Evolutionary conservation across 345 rosid genomes (phyloP), one percentile per base, ranked within the genome.

Genomic region (Eucalyptus curtisii): DNA sequence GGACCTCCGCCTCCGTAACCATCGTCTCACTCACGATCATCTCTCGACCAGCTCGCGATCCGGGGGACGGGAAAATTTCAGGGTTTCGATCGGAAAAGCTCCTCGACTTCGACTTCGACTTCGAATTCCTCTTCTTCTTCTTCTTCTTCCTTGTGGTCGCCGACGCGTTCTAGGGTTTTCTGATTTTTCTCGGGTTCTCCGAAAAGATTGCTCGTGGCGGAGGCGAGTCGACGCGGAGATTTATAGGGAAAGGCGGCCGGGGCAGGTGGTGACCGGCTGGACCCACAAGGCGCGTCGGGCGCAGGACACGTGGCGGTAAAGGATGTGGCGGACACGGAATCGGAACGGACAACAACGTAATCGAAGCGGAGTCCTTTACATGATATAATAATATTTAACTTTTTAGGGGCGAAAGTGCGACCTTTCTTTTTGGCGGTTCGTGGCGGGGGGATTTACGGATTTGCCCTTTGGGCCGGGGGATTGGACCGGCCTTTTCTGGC

Each of bases 1-100:
- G 4, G 14, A 15, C 61, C 53, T 86, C 91, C 25, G 87, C 66
- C 49, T 90, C 90, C 53, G 82, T 59, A 37, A 40, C 90, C 91
- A 90, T 90, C 48, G 7, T 86, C 49, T 22, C 59, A n/a, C 86
- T 71, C 49, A 37, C 40, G 40, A n/a, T n/a, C n/a, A n/a, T n/a
- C n/a, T n/a, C n/a, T n/a, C n/a, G n/a, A n/a, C n/a, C n/a, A n/a
- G n/a, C n/a, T n/a, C n/a, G n/a, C n/a, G n/a, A n/a, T n/a, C n/a
- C n/a, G n/a, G n/a, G n/a, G n/a, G n/a, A n/a, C 40, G 40, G 40
- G 4, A 37, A 37, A 37, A 42, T 7, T 2, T 33, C 22, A 40
- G 27, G 82, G 82, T 22, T 76, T 12, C 47, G 82, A 76, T 76
- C 82, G 45, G 16, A 59, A 10, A 76, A 20, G 82, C 47, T 76